Percentiles rank a stretch among this genome's conserved stretches.
These are phyloP conservation scores for Ustilago nuda DNA, from an alignment of 1,284 basidiomycete species.

Conservation along the genomic window DNA sequence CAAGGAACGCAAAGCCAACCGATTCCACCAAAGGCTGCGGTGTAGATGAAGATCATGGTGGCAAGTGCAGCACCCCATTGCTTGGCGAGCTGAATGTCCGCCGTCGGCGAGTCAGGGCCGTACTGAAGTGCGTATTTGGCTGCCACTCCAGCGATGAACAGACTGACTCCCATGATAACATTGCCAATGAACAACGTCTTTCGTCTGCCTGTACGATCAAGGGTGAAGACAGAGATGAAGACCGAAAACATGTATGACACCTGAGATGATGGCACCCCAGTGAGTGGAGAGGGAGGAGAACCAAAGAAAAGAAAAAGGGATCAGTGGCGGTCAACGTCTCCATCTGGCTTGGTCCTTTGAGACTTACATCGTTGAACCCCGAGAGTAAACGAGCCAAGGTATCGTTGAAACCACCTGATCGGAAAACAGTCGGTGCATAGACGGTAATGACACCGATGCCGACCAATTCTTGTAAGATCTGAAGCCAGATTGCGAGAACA, in stretches of 20 bases:
- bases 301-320: neutral
- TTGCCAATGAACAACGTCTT: slow-evolving; percentile 31
- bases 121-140: slow-evolving; percentile 37
- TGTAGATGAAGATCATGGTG: slow-evolving; percentile 41
- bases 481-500: slow-evolving; percentile 28
- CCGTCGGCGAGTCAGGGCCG: slow-evolving; percentile 17
- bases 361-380: slow-evolving; percentile 33
- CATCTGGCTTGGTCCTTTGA: neutral
- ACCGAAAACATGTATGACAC: slow-evolving; percentile 39
- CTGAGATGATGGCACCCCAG: neutral
- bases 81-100: slow-evolving; percentile 19
- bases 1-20: slow-evolving; percentile 23
- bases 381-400: slow-evolving; percentile 27
- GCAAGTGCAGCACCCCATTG: slow-evolving; percentile 39
- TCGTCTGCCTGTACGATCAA: slow-evolving; percentile 26
- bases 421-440: slow-evolving; percentile 37
- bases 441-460: slow-evolving; percentile 38
- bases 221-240: slow-evolving; percentile 24
- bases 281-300: neutral
- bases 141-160: slow-evolving; percentile 30
- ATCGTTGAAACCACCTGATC: slow-evolving; percentile 32
- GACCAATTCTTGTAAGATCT: slow-evolving; percentile 33
- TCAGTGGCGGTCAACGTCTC: neutral
- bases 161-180: slow-evolving; percentile 29
- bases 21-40: slow-evolving; percentile 21